Conservation (phyloP, 2,329 filamentous ascomycete species). For the Paraconiothyrium sp. region DNA sequence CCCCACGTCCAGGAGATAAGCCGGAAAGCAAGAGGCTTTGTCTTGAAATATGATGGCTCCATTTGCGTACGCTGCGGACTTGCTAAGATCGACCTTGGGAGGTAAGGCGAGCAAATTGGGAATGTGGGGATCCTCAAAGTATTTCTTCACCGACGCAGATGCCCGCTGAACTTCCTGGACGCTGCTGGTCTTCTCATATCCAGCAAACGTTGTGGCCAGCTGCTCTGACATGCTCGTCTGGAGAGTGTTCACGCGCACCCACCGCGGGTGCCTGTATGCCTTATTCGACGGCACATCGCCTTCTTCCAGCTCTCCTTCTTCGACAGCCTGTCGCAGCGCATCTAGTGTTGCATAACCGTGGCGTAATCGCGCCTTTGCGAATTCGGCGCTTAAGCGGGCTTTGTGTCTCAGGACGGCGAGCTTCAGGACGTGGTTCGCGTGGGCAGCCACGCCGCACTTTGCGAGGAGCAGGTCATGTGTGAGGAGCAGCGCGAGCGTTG, state of each 20-base stretch:
- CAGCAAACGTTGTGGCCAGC: constrained; percentile 76
- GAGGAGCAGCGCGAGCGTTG: constrained; percentile 80
- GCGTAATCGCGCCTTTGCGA: constrained; percentile 80
- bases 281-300: constrained; percentile 54
- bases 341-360: constrained; percentile 75
- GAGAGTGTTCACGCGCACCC: constrained; percentile 88
- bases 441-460: constrained; percentile 83
- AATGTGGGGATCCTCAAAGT: constrained; percentile 82
- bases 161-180: constrained; percentile 66
- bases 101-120: constrained; percentile 85
- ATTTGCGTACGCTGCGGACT: constrained; percentile 74
- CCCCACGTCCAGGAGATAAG: constrained; percentile 79
- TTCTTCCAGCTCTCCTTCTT: constrained; percentile 49
- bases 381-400: constrained; percentile 79
- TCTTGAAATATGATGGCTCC: constrained; percentile 92
- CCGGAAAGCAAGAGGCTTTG: constrained; percentile 96
- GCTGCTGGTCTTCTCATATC: constrained; percentile 65
- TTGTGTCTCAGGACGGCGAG: constrained; percentile 82
- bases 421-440: constrained; percentile 79
- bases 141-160: constrained; percentile 55
- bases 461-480: constrained; percentile 86
- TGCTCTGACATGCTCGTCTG: constrained; percentile 76
- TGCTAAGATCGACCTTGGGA: constrained; percentile 75
- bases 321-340: constrained; percentile 68
- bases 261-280: constrained; percentile 74